A percentile compares a stretch with the other conserved stretches of the same genome.
Evolutionary conservation across 2,329 filamentous ascomycete genomes (phyloP).

Genomic region (Fusarium nisikadoi): DNA sequence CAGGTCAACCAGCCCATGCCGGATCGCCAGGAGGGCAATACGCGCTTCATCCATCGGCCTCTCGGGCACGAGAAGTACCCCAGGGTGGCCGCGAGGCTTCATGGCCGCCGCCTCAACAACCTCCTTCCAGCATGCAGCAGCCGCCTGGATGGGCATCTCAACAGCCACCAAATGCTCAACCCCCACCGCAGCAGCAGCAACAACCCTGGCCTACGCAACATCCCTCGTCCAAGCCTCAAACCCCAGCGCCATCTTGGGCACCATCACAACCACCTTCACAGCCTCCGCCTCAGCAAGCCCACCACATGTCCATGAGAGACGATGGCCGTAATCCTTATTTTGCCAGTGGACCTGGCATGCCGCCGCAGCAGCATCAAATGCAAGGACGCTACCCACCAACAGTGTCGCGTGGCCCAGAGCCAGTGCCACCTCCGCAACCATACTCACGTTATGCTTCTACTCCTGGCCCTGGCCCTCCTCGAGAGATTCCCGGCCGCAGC

Average conservation of each 20-base stretch:
- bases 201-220: slow-evolving; percentile 50
- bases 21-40: slow-evolving; percentile 69
- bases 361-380: slow-evolving; percentile 49
- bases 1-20: slow-evolving; percentile 52
- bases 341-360: slow-evolving; percentile 39
- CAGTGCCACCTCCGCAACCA: slow-evolving; percentile 51
- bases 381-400: slow-evolving; percentile 53
- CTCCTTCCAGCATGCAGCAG: slow-evolving; percentile 40
- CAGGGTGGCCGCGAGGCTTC: slow-evolving; percentile 51
- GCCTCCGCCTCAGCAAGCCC: slow-evolving; percentile 49
- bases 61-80: slow-evolving; percentile 57
- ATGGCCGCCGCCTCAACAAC: slow-evolving; percentile 47
- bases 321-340: slow-evolving; percentile 53
- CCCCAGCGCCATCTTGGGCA: slow-evolving; percentile 49
- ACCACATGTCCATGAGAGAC: slow-evolving; percentile 52
- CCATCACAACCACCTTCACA: slow-evolving; percentile 49
- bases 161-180: slow-evolving; percentile 47
- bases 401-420: slow-evolving; percentile 54
- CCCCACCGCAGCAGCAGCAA: slow-evolving; percentile 48
- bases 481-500: slow-evolving; percentile 56
- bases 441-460: slow-evolving; percentile 59
- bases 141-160: slow-evolving; percentile 47
- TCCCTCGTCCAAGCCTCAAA: slow-evolving; percentile 49
- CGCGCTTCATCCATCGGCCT: slow-evolving; percentile 56
- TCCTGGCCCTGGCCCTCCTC: slow-evolving; percentile 54